A percentile compares a stretch with the other conserved stretches of the same genome.
These are phyloP conservation scores for Cytospora leucostoma DNA, from an alignment of 2,329 filamentous ascomycete genomes.

Conservation along the genomic window DNA sequence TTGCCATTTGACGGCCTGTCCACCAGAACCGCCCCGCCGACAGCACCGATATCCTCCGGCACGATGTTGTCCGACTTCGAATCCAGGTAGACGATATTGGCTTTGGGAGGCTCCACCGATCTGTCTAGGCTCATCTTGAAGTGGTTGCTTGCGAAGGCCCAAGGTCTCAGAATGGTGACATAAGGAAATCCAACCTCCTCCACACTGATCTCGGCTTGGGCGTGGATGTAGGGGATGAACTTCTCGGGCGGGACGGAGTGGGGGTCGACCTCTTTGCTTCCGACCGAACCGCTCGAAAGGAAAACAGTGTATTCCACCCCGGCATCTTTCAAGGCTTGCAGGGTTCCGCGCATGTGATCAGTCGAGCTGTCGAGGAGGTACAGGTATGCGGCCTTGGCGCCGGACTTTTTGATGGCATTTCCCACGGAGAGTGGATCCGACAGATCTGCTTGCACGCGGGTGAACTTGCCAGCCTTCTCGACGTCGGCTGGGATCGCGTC, in stretches of 20 bases:
- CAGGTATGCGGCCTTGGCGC: conserved; percentile 51
- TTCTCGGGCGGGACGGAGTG: conserved; percentile 34
- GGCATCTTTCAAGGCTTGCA: conserved; percentile 46
- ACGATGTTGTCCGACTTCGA: conserved; percentile 45
- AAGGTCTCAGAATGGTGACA: conserved; percentile 44
- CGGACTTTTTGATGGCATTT: conserved; percentile 42
- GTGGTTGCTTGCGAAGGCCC: conserved; percentile 47
- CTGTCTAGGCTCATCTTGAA: conserved; percentile 22
- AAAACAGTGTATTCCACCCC: conserved; percentile 48
- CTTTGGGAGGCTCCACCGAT: conserved; percentile 30
- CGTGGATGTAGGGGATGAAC: conserved; percentile 44
- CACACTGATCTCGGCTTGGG: conserved; percentile 46
- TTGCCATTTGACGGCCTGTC: conserved; percentile 35
- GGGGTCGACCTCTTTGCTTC: conserved; percentile 33
- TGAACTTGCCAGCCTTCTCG: conserved; percentile 25
- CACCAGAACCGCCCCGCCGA: conserved; percentile 43
- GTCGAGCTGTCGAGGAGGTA: conserved; percentile 40
- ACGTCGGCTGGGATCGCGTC: conserved; percentile 28
- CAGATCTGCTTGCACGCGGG: conserved; percentile 44
- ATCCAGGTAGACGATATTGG: conserved; percentile 35
- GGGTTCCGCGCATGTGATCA: conserved; percentile 43
- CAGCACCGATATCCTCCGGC: conserved; percentile 48
- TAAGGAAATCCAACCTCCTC: conserved; percentile 42
- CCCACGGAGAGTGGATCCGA: conserved; percentile 42
- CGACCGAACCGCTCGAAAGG: conserved; percentile 42